Conservation (phyloP, 2,329 filamentous ascomycete genomes). For the Fusarium verticillioides region DNA sequence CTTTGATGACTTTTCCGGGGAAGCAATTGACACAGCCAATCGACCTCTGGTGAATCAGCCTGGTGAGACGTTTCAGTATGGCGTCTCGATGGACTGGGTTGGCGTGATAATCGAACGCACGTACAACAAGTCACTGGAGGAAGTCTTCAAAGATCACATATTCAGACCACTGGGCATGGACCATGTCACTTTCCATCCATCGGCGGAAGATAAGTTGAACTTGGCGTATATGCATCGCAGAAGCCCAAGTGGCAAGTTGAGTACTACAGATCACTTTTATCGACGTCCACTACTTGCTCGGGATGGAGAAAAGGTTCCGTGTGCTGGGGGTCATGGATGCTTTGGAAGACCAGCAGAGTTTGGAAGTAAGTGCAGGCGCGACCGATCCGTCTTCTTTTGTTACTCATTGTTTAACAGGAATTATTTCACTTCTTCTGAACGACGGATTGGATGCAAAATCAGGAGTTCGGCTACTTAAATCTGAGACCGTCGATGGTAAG, state of each 20-base stretch:
- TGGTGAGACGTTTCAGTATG: background rate
- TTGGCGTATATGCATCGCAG: background rate
- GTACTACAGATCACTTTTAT: background rate
- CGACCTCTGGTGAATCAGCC: background rate
- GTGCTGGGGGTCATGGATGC: background rate
- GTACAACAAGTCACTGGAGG: background rate
- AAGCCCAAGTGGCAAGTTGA: background rate
- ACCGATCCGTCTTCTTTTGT: no score
- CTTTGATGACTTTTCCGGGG: background rate
- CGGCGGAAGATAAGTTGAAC: background rate
- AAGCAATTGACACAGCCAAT: background rate
- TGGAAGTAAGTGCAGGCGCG: background rate
- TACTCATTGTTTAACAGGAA: rapidly evolving
- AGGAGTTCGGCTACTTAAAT: background rate
- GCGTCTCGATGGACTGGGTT: background rate
- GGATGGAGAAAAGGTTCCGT: background rate
- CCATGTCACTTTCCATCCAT: background rate
- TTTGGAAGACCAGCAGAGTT: background rate
- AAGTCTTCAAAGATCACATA: background rate
- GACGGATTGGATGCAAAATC: rapidly evolving
- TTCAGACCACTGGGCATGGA: rapidly evolving
- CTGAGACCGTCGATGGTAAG: background rate
- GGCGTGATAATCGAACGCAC: background rate
- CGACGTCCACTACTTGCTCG: rapidly evolving
- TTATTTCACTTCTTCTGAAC: background rate